Percentiles rank a stretch among this genome's conserved stretches.
These are phyloP conservation scores for Cercospora brassicicola DNA, from an alignment of 2,329 filamentous ascomycete species.

Conservation along the genomic window DNA sequence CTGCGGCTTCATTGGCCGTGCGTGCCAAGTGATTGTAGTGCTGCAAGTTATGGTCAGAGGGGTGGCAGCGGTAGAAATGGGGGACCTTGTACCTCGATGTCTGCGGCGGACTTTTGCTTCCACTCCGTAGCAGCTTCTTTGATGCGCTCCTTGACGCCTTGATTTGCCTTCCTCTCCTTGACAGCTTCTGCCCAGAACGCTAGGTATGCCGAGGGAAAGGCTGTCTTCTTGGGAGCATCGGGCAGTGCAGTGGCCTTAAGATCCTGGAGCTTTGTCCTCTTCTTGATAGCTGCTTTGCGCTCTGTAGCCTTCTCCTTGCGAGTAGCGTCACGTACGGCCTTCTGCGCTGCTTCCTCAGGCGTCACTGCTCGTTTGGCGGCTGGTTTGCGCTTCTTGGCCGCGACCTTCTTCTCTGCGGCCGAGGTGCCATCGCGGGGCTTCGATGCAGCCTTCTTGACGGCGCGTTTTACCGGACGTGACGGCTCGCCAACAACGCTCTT, in stretches of 20 bases:
- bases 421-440: slow-evolving; percentile 23
- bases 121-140: slow-evolving; percentile 48
- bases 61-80: not conserved
- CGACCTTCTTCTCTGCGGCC: slow-evolving; percentile 28
- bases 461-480: slow-evolving; percentile 35
- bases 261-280: slow-evolving; percentile 36
- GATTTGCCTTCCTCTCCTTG: not conserved
- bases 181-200: slow-evolving; percentile 36
- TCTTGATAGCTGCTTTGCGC: slow-evolving; percentile 16
- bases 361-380: slow-evolving; percentile 25
- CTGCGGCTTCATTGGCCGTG: slow-evolving; percentile 48
- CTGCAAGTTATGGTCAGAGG: slow-evolving; percentile 40
- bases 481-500: slow-evolving; percentile 38
- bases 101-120: slow-evolving; percentile 45
- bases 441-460: slow-evolving; percentile 31
- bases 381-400: slow-evolving; percentile 25
- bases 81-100: slow-evolving; percentile 47
- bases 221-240: slow-evolving; percentile 33
- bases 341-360: slow-evolving; percentile 33
- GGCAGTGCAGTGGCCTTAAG: slow-evolving; percentile 43
- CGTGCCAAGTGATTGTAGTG: slow-evolving; percentile 55
- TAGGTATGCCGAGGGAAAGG: slow-evolving; percentile 27
- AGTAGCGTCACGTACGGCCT: slow-evolving; percentile 15
- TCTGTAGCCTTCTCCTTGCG: slow-evolving; percentile 15
- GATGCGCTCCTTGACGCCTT: slow-evolving; percentile 36